phyloP scores from a whole-genome alignment of 106 monocot species.

The Phalaenopsis equestris region DNA sequence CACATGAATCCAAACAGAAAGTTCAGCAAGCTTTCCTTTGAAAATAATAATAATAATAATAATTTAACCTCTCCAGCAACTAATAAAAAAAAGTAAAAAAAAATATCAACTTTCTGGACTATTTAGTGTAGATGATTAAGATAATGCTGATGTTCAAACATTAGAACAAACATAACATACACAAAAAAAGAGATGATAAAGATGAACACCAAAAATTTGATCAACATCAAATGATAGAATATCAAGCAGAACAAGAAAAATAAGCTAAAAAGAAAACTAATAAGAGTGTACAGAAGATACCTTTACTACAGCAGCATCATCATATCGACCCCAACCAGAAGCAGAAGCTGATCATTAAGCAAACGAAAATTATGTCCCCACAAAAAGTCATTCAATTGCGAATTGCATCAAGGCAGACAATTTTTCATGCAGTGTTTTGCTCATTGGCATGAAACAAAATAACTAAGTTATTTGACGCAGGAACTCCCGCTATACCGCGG shows the following conservation, averaged over 20 bases:
- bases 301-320: slow-evolving; percentile 99
- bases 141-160: neutral
- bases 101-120: too few relatives aligned
- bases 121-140: neutral
- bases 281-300: slow-evolving; percentile 17
- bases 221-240: neutral
- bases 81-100: too few relatives aligned
- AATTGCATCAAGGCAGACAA: neutral
- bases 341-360: slow-evolving; percentile 60
- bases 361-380: neutral
- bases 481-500: too few relatives aligned
- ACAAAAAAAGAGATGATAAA: neutral
- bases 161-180: neutral
- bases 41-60: too few relatives aligned
- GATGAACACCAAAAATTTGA: neutral
- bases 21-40: too few relatives aligned
- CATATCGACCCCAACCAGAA: slow-evolving; percentile 90
- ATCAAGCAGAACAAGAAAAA: neutral
- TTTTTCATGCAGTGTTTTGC: neutral
- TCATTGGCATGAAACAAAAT: too few relatives aligned
- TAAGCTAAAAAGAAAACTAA: neutral
- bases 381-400: neutral
- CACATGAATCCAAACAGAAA: too few relatives aligned
- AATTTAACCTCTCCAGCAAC: too few relatives aligned
- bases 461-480: too few relatives aligned